Evolutionary conservation across 2,329 filamentous ascomycete species (phyloP).

Genomic region (Pestalotiopsis sp.): DNA sequence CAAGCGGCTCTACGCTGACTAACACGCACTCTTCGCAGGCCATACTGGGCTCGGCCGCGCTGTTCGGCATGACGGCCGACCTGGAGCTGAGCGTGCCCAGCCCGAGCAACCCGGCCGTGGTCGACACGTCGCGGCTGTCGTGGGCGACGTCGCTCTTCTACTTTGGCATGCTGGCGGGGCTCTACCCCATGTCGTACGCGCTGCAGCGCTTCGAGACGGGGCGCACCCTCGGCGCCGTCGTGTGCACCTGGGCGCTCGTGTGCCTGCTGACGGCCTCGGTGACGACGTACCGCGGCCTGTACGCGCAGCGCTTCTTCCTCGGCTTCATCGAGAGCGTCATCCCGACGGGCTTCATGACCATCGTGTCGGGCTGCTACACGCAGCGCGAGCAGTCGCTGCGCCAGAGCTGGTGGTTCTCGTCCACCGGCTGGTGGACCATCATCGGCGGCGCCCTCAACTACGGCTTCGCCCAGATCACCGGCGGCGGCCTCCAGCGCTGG

Average conservation of each 20-base stretch:
- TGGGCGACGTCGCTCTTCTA: constrained; percentile 83
- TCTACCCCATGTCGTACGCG: constrained; percentile 74
- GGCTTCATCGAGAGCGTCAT: constrained; percentile 66
- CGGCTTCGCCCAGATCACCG: constrained; percentile 64
- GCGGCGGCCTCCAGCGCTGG: constrained; percentile 60
- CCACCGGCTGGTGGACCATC: constrained; percentile 62
- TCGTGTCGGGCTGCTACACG: constrained; percentile 65
- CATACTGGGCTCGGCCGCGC: constrained; percentile 71
- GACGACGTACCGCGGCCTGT: constrained; percentile 64
- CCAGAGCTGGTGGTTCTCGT: constrained; percentile 70
- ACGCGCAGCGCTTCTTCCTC: constrained; percentile 66
- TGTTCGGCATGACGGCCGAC: constrained; percentile 78
- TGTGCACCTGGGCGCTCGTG: constrained; percentile 67
- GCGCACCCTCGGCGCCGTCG: constrained; percentile 64
- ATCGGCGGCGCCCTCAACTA: constrained; percentile 68
- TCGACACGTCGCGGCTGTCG: constrained; percentile 68
- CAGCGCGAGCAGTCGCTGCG: constrained; percentile 66
- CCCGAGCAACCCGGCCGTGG: constrained; percentile 51
- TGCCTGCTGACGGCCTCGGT: constrained; percentile 73
- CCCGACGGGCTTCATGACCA: constrained; percentile 68
- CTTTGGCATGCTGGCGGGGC: constrained; percentile 75
- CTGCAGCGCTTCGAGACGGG: constrained; percentile 70
- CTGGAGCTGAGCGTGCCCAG: constrained; percentile 59
- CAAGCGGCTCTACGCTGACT: background rate
- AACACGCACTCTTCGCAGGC: constrained; percentile 46